Evolutionary conservation across 768 basidiomycete genomes (phyloP).

Genomic region (Coprinopsis strossmayeri): DNA sequence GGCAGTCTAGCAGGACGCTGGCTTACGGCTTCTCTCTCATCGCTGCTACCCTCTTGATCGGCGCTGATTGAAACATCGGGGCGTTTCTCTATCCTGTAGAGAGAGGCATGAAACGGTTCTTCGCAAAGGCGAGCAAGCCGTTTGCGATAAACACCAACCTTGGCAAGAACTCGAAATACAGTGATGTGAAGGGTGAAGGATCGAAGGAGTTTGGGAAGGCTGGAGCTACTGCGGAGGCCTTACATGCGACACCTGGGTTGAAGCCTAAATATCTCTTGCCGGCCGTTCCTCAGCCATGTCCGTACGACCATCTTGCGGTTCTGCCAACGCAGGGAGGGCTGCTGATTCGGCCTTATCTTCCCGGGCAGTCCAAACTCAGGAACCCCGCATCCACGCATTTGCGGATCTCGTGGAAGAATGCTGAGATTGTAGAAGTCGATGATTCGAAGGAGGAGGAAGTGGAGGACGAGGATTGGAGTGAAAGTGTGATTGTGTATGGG

Average conservation of each 20-base stretch:
- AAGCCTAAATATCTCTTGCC: constrained; percentile 62
- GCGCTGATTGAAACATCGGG: neutral
- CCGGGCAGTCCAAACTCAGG: constrained; percentile 16
- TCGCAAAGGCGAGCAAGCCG: constrained; percentile 32
- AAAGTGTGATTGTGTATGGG: constrained; percentile 60
- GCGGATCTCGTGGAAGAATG: constrained; percentile 52
- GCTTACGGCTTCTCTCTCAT: no score
- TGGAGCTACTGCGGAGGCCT: constrained; percentile 12
- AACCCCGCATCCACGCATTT: constrained; percentile 32
- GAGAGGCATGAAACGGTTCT: constrained; percentile 34
- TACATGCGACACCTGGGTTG: constrained; percentile 27
- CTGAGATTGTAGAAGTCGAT: constrained; percentile 10
- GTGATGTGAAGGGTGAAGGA: neutral
- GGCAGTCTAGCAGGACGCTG: no score
- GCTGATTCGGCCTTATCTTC: constrained; percentile 53
- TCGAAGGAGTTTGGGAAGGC: constrained; percentile 1
- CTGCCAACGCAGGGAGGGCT: constrained; percentile 55
- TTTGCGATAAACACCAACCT: constrained; percentile 16
- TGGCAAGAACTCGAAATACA: constrained; percentile 1
- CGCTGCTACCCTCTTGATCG: neutral
- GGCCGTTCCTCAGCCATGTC: constrained; percentile 68
- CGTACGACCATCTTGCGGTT: constrained; percentile 63
- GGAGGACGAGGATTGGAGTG: constrained; percentile 45
- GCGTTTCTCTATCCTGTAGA: neutral
- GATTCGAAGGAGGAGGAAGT: constrained; percentile 42